Evolutionary conservation across 2,329 filamentous ascomycete species (phyloP).

Genomic region (Esteya vermicola): DNA sequence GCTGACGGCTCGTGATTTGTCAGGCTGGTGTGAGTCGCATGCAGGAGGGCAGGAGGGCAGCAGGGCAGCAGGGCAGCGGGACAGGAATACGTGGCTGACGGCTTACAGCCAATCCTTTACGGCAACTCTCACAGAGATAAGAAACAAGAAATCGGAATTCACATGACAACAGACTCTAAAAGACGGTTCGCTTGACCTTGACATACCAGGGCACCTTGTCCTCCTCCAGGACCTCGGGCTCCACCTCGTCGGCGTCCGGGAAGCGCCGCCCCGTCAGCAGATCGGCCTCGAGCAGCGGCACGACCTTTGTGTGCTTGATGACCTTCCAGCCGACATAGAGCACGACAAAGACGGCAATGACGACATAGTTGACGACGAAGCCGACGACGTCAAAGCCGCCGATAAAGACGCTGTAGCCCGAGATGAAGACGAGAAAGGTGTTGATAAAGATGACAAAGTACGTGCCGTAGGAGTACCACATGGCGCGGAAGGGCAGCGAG

Average conservation of each 20-base stretch:
- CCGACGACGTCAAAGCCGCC: constrained; percentile 37
- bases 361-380: constrained; percentile 52
- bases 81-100: no score
- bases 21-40: no score
- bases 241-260: not conserved
- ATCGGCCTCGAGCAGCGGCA: constrained; percentile 36
- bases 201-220: constrained; percentile 1
- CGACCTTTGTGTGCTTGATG: constrained; percentile 29
- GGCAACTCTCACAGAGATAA: no score
- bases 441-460: constrained; percentile 54
- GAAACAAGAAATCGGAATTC: no score
- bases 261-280: constrained; percentile 34
- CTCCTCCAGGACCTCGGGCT: not conserved
- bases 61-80: no score
- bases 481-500: constrained; percentile 45
- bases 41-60: no score
- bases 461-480: constrained; percentile 48
- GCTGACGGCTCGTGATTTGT: no score
- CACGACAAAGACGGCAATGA: constrained; percentile 46
- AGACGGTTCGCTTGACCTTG: not conserved
- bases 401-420: constrained; percentile 56
- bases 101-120: no score
- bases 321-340: constrained; percentile 48
- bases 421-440: constrained; percentile 48
- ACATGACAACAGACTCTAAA: no score